phyloP scores from a whole-genome alignment of 2,329 filamentous ascomycete genomes.

The Penicillium sp. region DNA sequence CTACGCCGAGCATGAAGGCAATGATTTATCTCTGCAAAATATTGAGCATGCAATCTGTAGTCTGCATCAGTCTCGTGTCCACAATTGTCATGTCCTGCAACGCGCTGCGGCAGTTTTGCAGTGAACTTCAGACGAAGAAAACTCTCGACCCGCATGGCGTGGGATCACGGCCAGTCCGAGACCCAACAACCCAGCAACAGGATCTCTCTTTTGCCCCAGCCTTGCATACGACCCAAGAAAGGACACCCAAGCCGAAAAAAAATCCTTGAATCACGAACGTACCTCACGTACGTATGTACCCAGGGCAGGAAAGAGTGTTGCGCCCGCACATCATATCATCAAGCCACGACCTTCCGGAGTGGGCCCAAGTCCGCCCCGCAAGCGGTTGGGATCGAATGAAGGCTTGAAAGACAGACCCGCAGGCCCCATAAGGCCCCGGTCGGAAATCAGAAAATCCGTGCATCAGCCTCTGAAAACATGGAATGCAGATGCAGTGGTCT shows the following conservation, averaged over 20 bases:
- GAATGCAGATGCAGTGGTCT: conserved; percentile 4
- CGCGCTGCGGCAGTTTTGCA: neutral
- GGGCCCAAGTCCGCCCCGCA: conserved; percentile 23
- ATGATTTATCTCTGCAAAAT: neutral
- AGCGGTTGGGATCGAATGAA: conserved; percentile 17
- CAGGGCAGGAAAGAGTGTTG: conserved; percentile 6
- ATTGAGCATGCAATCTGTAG: neutral
- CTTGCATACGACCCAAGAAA: neutral
- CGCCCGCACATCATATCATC: conserved; percentile 19
- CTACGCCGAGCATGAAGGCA: neutral
- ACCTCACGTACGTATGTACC: neutral
- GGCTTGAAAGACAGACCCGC: neutral
- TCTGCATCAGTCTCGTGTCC: neutral
- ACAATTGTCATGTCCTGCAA: neutral
- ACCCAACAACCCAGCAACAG: conserved; percentile 1
- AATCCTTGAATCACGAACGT: neutral
- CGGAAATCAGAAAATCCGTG: neutral
- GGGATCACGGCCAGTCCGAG: conserved; percentile 7
- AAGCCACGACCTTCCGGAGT: conserved; percentile 22
- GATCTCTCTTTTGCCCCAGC: neutral
- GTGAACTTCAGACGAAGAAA: neutral
- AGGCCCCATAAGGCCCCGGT: neutral
- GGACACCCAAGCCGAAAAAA: neutral
- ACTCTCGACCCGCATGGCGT: neutral
- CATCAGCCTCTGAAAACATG: conserved; percentile 2